A percentile compares a stretch with the other conserved stretches of the same genome.
These are phyloP conservation scores for Myxozyma nipponensis DNA, from an alignment of 805 yeast species.

Conservation along the genomic window DNA sequence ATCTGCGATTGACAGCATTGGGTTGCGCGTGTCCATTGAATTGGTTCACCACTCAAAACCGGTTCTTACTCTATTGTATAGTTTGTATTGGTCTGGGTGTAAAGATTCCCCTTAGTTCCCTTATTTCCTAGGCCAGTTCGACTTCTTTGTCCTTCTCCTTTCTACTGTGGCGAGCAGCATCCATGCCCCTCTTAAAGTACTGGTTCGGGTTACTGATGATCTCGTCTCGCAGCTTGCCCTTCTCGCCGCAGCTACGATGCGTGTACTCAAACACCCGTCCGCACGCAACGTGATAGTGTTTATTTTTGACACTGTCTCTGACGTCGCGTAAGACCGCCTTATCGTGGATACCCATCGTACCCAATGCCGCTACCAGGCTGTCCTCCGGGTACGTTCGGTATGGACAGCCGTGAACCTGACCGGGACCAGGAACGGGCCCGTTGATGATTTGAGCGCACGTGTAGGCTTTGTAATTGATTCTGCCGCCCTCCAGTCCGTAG, in stretches of 20 bases:
- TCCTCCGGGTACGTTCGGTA: slow-evolving; percentile 73
- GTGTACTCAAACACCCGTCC: slow-evolving; percentile 80
- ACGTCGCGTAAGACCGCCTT: slow-evolving; percentile 54
- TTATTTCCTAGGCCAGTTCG: too few species aligned
- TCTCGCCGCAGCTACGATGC: slow-evolving; percentile 39
- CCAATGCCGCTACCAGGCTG: slow-evolving; percentile 52
- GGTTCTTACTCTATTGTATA: too few species aligned
- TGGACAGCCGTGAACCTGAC: slow-evolving; percentile 90
- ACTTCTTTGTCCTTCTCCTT: not conserved
- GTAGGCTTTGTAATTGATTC: slow-evolving; percentile 81
- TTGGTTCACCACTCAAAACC: too few species aligned
- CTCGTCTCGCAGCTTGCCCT: slow-evolving; percentile 41
- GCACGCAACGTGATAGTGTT: slow-evolving; percentile 81
- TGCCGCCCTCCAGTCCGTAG: slow-evolving; percentile 88
- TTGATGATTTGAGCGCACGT: slow-evolving; percentile 73
- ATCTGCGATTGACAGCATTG: too few species aligned
- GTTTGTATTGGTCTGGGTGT: too few species aligned
- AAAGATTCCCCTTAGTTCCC: too few species aligned
- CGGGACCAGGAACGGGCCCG: slow-evolving; percentile 54
- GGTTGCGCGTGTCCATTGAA: too few species aligned
- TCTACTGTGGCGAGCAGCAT: slow-evolving; percentile 1
- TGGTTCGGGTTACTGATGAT: slow-evolving; percentile 81
- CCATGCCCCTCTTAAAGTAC: slow-evolving; percentile 61
- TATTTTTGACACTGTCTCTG: slow-evolving; percentile 60
- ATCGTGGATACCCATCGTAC: slow-evolving; percentile 62